Evolutionary conservation across 805 yeast genomes (phyloP).

Genomic region (Yarrowia deformans): DNA sequence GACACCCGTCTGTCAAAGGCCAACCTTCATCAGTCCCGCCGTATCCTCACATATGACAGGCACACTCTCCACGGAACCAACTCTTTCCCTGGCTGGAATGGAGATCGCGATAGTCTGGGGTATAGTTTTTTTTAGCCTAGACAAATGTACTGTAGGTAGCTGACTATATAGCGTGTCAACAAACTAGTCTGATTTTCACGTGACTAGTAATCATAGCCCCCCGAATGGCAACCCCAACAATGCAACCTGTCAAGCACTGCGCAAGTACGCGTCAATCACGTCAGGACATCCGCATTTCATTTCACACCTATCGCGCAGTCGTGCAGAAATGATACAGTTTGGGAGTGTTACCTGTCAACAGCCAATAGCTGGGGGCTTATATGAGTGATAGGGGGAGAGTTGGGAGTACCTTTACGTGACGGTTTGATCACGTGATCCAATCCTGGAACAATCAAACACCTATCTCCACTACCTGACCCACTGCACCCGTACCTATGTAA

Average conservation of each 20-base stretch:
- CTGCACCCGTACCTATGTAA: too few species aligned
- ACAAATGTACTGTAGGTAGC: too few species aligned
- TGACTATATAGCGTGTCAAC: too few species aligned
- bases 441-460: too few species aligned
- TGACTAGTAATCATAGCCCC: too few species aligned
- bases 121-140: background rate
- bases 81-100: background rate
- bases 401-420: too few species aligned
- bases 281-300: background rate
- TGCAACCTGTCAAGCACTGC: background rate
- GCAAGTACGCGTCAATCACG: conserved; percentile 4
- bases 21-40: background rate
- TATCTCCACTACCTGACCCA: too few species aligned
- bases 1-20: too few species aligned
- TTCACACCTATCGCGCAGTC: conserved; percentile 16
- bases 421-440: too few species aligned
- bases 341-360: background rate
- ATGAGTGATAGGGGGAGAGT: background rate
- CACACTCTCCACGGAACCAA: background rate
- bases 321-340: background rate
- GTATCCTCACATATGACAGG: background rate
- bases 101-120: background rate
- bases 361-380: background rate
- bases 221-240: too few species aligned
- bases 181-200: too few species aligned